Base-by-base conservation (phyloP, 805 yeast genomes). In the Ogataea saltuana region DNA sequence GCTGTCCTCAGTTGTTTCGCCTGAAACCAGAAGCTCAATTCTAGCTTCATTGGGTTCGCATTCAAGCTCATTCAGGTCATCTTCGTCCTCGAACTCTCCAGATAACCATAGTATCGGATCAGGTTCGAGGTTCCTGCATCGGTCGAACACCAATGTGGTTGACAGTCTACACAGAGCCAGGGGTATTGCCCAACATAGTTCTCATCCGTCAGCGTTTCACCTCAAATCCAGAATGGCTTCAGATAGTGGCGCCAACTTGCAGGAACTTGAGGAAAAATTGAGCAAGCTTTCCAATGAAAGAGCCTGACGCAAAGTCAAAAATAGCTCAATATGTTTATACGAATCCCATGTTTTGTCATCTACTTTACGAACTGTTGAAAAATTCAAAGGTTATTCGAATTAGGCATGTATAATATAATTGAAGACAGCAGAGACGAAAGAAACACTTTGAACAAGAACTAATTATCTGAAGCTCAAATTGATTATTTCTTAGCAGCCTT, bases 401-500 rank as follows among this genome's bases (percentile, higher is more conserved):
- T 45, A 38, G 46, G 42, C 40, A 41, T 31, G 44, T 42, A 41
- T 35, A 38, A 28, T 35, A 31, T 23, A 29, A 41, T 16, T 32
- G 33, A 37, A 32, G 37, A 22, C 37, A 33, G 37, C 37, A 19
- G 37, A 22, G n/a, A n/a, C n/a, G n/a, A 33, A 23, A 21, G 15
- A 33, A 21, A 22, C 19, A 22, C 16, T 21, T 33, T n/a, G 10
- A 33, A 21, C 15, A 10, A 21, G 19, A 22, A 22, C 7, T 11
- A 11, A n/a, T 11, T 9, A 26, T 6, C 9, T 33, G 19, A 6
- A 15, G 28, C 23, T 33, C 28, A 33, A 33, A 13, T 20, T 33
- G 37, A n/a, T 33, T 33, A 81, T 75, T 81, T 81, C 85, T 81
- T 81, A 63, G 76, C 76, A 69, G 88, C 88, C 83, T 83, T 83